These are phyloP conservation scores for Gossypium mustelinum DNA, from an alignment of 345 rosid species.

Conservation along the genomic window DNA sequence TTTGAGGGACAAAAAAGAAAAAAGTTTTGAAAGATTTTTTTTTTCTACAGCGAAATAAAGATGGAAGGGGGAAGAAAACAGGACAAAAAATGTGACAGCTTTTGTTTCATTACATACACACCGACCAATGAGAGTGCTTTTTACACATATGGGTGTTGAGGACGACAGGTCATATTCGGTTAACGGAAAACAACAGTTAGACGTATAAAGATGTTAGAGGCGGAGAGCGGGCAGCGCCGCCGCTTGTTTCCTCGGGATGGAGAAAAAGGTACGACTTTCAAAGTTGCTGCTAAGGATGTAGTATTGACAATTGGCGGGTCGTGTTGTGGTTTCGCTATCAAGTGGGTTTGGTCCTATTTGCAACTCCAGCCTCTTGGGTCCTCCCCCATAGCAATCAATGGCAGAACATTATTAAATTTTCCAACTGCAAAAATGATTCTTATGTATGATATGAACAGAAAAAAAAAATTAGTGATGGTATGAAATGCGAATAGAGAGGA, in stretches of 20 bases:
- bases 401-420: background rate
- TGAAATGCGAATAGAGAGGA: no score
- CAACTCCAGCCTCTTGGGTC: background rate
- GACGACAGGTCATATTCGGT: background rate
- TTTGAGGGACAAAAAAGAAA: background rate
- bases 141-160: background rate
- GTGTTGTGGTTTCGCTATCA: background rate
- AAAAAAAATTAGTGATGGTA: background rate
- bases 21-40: conserved; percentile 2
- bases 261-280: conserved; percentile 12
- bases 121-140: conserved; percentile 12
- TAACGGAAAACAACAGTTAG: background rate
- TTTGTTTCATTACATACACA: conserved; percentile 21
- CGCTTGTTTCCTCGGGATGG: conserved; percentile 18
- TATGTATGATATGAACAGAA: background rate
- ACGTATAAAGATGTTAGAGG: conserved; percentile 13
- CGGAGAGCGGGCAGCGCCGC: conserved; percentile 24
- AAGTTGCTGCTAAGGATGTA: conserved; percentile 24
- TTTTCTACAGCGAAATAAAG: background rate
- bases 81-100: conserved; percentile 1
- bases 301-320: conserved; percentile 24
- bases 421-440: background rate
- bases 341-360: background rate
- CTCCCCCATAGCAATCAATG: background rate
- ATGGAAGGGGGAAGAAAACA: no score